Conservation (phyloP, 257 asterid species). For the Petunia secreta region DNA sequence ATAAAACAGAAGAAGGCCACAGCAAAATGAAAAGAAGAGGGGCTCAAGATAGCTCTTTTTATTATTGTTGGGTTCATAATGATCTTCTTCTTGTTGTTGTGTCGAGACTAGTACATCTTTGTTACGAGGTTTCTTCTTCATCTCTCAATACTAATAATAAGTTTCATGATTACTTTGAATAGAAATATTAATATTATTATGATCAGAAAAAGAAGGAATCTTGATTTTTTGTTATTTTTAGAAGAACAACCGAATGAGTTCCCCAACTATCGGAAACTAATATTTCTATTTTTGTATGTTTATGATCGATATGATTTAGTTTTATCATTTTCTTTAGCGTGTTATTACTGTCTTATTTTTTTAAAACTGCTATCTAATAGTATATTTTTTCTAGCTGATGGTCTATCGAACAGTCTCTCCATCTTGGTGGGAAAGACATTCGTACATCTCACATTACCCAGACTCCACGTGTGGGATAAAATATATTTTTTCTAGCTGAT, state of each 20-base stretch:
- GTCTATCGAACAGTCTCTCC: no score
- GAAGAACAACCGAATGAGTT: constrained; percentile 26
- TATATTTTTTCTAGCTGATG: no score
- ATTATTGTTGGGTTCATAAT: constrained; percentile 14
- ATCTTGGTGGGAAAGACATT: no score
- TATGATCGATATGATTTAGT: no score
- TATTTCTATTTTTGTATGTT: not conserved
- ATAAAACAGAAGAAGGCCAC: constrained; percentile 50
- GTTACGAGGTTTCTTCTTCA: constrained; percentile 52
- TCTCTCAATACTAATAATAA: constrained; percentile 38
- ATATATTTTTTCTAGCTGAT: no score
- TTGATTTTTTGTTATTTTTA: not conserved
- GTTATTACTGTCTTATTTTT: not conserved
- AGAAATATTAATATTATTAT: no score
- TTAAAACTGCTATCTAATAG: no score
- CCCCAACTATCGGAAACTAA: constrained; percentile 35
- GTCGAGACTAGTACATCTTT: constrained; percentile 31
- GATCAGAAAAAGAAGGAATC: not conserved
- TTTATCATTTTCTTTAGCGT: not conserved
- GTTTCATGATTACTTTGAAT: not conserved
- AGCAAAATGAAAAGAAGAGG: constrained; percentile 63
- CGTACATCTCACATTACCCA: no score
- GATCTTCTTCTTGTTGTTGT: not conserved
- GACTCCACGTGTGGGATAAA: no score
- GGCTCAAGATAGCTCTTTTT: constrained; percentile 43